A percentile compares a stretch with the other conserved stretches of the same genome.
These are phyloP conservation scores for Cutaneotrichosporon dermatis DNA, from an alignment of 1,284 basidiomycete genomes.

Conservation along the genomic window DNA sequence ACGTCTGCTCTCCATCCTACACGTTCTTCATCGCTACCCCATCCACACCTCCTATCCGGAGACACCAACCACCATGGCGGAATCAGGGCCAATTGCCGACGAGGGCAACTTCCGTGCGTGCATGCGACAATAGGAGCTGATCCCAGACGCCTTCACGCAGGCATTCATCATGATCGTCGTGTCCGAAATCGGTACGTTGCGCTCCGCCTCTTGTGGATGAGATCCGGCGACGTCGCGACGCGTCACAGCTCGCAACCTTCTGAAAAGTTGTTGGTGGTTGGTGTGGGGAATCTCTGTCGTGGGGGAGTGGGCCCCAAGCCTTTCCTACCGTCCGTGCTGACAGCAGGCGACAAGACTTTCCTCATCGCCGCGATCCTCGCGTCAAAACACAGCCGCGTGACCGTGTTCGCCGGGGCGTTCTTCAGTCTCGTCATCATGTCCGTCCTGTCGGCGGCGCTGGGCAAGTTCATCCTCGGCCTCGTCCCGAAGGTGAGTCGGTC, in stretches of 20 bases:
- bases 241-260: too few species aligned
- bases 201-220: too few species aligned
- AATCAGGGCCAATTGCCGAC: not conserved
- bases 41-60: too few species aligned
- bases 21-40: too few species aligned
- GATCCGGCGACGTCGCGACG: too few species aligned
- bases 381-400: conserved; percentile 80
- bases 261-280: too few species aligned
- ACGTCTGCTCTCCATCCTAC: too few species aligned
- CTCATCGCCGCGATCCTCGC: conserved; percentile 95
- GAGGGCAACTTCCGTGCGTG: conserved; percentile 12
- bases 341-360: conserved; percentile 90
- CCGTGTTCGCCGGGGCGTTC: conserved; percentile 88
- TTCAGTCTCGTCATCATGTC: conserved; percentile 88
- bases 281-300: too few species aligned
- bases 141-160: conserved; percentile 58
- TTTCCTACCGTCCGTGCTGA: conserved; percentile 8
- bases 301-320: too few species aligned
- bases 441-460: conserved; percentile 78
- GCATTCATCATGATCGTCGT: conserved; percentile 83
- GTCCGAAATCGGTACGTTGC: conserved; percentile 62
- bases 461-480: conserved; percentile 74
- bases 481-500: conserved; percentile 58
- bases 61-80: conserved; percentile 3
- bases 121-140: not conserved